Evolutionary conservation across 2,329 filamentous ascomycete genomes (phyloP).

Genomic region (Xylaria sp.): DNA sequence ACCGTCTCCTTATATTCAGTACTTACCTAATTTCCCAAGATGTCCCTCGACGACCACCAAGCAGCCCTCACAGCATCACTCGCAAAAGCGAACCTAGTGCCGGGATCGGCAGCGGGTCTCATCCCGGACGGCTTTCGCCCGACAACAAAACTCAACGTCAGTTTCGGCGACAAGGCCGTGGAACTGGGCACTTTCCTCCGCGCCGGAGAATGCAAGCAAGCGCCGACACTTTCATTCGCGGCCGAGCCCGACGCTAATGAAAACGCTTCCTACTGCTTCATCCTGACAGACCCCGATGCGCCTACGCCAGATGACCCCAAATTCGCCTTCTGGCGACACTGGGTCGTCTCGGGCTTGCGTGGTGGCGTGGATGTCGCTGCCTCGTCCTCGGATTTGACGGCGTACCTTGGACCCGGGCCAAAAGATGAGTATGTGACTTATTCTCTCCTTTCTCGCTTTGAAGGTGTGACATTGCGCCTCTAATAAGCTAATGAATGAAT

Average conservation of each 20-base stretch:
- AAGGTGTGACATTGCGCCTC: not conserved
- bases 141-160: constrained; percentile 53
- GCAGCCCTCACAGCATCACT: constrained; percentile 49
- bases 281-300: constrained; percentile 65
- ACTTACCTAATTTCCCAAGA: constrained; percentile 9
- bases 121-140: constrained; percentile 58
- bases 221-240: constrained; percentile 53
- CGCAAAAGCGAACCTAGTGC: constrained; percentile 54
- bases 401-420: constrained; percentile 58
- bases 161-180: constrained; percentile 51
- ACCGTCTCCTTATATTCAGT: not conserved
- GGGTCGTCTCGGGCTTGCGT: constrained; percentile 58
- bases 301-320: constrained; percentile 66
- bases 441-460: not conserved
- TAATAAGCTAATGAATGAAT: constrained; percentile 39
- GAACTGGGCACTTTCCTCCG: constrained; percentile 56
- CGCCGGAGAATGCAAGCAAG: constrained; percentile 51
- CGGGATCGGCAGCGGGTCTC: constrained; percentile 53
- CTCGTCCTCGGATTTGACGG: constrained; percentile 50
- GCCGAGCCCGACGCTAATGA: constrained; percentile 49
- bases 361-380: constrained; percentile 33
- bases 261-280: constrained; percentile 56
- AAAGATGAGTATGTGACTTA: constrained; percentile 57
- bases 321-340: constrained; percentile 67
- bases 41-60: constrained; percentile 43